phyloP scores from a whole-genome alignment of 139 green algal species.

The Picochlorum sp. region DNA sequence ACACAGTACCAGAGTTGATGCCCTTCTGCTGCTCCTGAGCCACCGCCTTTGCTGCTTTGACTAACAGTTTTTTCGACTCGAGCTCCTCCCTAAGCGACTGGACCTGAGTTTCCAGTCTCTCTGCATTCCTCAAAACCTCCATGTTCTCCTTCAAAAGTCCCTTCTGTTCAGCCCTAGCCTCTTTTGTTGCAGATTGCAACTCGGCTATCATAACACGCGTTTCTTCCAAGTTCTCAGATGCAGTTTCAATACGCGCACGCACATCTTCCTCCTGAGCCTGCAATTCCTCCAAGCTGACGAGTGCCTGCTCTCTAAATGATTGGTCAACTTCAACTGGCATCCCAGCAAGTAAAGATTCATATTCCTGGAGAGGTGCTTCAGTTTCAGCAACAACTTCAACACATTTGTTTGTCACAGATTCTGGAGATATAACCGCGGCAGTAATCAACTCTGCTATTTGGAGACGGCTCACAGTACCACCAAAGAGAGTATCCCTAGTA shows the following conservation, averaged over 20 bases:
- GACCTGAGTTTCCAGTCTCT: constrained; percentile 27
- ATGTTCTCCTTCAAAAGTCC: constrained; percentile 15
- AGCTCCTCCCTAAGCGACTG: constrained; percentile 15
- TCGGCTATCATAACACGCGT: constrained; percentile 3
- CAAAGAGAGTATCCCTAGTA: constrained; percentile 62
- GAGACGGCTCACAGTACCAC: constrained; percentile 70
- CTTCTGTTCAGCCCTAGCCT: constrained; percentile 9
- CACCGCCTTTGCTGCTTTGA: constrained; percentile 41
- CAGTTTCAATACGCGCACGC: constrained; percentile 11
- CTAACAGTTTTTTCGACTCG: constrained; percentile 17
- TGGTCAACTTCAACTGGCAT: constrained; percentile 2
- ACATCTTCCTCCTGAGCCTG: background rate
- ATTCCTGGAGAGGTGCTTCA: constrained; percentile 23
- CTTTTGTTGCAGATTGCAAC: constrained; percentile 7
- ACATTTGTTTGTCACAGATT: constrained; percentile 70
- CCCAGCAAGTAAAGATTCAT: constrained; percentile 38
- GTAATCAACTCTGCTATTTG: constrained; percentile 84
- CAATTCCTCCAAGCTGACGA: constrained; percentile 17
- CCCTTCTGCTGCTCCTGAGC: constrained; percentile 35
- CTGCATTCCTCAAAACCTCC: constrained; percentile 29
- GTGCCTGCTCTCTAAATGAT: constrained; percentile 7
- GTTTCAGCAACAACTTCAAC: constrained; percentile 76
- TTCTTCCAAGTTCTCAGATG: constrained; percentile 21
- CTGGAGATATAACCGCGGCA: constrained; percentile 37
- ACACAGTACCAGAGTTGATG: constrained; percentile 17